Percentiles rank a stretch among this genome's conserved stretches.
phyloP scores from a whole-genome alignment of 2,329 filamentous ascomycete genomes.

The Geoglossum cookeanum region DNA sequence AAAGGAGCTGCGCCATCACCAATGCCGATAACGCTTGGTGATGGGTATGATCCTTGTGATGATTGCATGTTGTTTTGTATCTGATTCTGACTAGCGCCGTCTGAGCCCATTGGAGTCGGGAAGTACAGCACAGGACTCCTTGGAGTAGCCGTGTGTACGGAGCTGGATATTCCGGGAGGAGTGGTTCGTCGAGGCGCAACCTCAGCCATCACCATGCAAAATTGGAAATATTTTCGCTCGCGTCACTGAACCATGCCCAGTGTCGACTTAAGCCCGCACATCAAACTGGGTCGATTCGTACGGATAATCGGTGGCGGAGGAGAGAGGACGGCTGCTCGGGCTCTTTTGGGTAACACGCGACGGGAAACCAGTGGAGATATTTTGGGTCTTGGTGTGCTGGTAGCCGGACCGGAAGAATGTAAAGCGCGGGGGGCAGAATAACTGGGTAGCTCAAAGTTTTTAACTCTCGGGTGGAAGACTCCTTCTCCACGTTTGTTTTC shows the following conservation, averaged over 20 bases:
- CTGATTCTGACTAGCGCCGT: not conserved
- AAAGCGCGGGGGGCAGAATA: not conserved
- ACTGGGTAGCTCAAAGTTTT: not conserved
- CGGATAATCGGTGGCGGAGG: not conserved
- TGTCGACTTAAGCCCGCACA: not conserved
- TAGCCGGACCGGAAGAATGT: constrained; percentile 2
- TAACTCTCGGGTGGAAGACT: not conserved
- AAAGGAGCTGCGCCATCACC: constrained; percentile 6
- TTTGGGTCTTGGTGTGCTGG: not conserved
- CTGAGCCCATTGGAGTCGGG: not conserved
- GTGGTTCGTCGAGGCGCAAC: constrained; percentile 2
- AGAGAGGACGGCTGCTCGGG: not conserved
- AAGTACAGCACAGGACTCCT: constrained; percentile 1
- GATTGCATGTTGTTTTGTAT: constrained; percentile 3
- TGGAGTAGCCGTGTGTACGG: not conserved
- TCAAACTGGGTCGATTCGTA: not conserved
- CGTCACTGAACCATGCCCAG: not conserved
- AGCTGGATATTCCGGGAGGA: constrained; percentile 1
- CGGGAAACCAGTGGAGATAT: not conserved
- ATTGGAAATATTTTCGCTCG: not conserved
- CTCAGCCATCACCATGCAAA: constrained; percentile 1
- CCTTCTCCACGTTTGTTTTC: constrained; percentile 2
- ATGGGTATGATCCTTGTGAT: constrained; percentile 6
- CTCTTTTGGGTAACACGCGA: constrained; percentile 2
- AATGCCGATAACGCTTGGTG: constrained; percentile 1